These are phyloP conservation scores for Cladosporium sp. DNA, from an alignment of 2,329 filamentous ascomycete genomes.

Conservation along the genomic window DNA sequence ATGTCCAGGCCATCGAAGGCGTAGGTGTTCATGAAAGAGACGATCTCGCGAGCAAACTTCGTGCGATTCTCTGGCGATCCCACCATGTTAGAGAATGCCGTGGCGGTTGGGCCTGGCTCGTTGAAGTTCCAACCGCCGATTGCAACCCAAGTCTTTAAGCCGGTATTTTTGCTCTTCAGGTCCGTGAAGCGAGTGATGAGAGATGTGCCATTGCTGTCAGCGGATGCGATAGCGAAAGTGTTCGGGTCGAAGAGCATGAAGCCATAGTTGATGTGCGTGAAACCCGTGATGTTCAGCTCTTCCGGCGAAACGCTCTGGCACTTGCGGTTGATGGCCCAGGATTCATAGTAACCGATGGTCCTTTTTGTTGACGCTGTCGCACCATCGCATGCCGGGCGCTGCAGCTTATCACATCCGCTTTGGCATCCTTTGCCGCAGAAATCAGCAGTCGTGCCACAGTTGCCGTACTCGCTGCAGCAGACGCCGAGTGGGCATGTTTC, in stretches of 20 bases:
- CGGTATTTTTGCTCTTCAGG: constrained; percentile 32
- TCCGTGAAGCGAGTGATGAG: constrained; percentile 4
- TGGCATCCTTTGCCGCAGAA: constrained; percentile 18
- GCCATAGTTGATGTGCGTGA: constrained; percentile 16
- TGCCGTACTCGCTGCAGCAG: constrained; percentile 19
- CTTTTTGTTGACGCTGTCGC: no score
- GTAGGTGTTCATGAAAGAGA: constrained; percentile 16
- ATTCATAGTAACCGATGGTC: constrained; percentile 18
- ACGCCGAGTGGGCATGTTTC: constrained; percentile 21
- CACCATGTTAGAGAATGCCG: constrained; percentile 32
- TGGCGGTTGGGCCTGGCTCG: constrained; percentile 24
- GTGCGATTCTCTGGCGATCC: constrained; percentile 15
- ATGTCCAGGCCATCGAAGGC: constrained; percentile 21
- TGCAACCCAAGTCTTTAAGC: constrained; percentile 33
- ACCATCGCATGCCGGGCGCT: background rate
- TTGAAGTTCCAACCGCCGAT: constrained; percentile 42
- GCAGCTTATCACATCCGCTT: background rate
- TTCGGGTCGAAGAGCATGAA: constrained; percentile 22
- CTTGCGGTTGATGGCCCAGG: constrained; percentile 10
- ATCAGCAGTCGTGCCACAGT: constrained; percentile 16
- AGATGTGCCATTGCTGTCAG: background rate
- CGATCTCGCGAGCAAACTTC: constrained; percentile 3
- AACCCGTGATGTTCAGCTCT: constrained; percentile 2
- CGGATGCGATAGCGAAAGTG: background rate
- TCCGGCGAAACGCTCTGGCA: constrained; percentile 7